Evolutionary conservation across 148 eudicot genomes (phyloP).

Genomic region (Rhododendron griersonianum): DNA sequence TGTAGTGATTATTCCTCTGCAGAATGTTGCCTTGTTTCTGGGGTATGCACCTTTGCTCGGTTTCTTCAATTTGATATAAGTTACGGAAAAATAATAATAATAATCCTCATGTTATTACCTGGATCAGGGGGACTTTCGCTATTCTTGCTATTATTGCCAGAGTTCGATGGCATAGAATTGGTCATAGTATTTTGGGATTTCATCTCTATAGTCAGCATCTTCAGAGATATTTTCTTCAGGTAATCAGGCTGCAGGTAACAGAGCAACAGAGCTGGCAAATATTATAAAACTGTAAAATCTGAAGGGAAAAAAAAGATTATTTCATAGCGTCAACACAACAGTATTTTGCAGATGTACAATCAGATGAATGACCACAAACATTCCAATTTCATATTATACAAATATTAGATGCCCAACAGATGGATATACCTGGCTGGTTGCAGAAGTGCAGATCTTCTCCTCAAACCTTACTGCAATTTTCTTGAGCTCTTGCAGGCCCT

Average conservation of each 20-base stretch:
- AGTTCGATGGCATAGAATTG: slow-evolving; percentile 45
- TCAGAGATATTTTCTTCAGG: slow-evolving; percentile 75
- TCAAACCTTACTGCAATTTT: slow-evolving; percentile 84
- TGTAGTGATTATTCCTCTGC: neutral
- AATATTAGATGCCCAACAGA: neutral
- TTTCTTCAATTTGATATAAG: neutral
- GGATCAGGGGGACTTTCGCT: slow-evolving; percentile 52
- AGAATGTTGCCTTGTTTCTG: neutral
- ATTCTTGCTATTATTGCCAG: slow-evolving; percentile 36
- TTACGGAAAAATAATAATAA: neutral
- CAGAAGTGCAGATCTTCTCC: slow-evolving; percentile 70
- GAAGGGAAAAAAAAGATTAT: neutral
- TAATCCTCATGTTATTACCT: neutral
- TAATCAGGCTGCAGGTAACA: slow-evolving; percentile 68
- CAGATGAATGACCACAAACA: neutral
- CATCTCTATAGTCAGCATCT: slow-evolving; percentile 82
- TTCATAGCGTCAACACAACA: neutral
- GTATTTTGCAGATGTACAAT: neutral
- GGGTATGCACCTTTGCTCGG: neutral
- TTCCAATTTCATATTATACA: neutral
- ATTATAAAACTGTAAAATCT: neutral
- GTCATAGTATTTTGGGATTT: slow-evolving; percentile 53
- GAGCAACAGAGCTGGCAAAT: neutral
- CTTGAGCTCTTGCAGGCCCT: slow-evolving; percentile 68
- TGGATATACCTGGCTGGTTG: slow-evolving; percentile 69